Evolutionary conservation across 1,284 basidiomycete genomes (phyloP).

Genomic region (Ceratobasidium papillatum): DNA sequence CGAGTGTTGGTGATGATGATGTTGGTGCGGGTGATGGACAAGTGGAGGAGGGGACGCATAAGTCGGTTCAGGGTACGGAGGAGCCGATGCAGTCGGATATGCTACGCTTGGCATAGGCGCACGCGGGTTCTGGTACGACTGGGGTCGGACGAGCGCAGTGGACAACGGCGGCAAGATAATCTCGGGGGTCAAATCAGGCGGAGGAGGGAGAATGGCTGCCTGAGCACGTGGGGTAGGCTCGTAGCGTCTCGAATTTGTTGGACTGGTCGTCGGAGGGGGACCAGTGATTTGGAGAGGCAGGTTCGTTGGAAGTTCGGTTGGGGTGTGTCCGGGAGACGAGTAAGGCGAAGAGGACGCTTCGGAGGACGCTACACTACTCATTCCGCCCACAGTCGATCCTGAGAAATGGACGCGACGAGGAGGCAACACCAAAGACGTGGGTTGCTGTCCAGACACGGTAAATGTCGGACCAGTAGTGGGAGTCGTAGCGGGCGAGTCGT

Average conservation of each 20-base stretch:
- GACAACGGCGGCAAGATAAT: conserved; percentile 17
- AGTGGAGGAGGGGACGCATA: conserved; percentile 14
- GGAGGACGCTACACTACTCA: conserved; percentile 26
- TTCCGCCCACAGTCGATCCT: conserved; percentile 28
- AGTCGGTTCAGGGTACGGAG: conserved; percentile 34
- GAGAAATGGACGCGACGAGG: conserved; percentile 37
- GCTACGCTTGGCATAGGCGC: background rate
- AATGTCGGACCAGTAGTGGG: background rate
- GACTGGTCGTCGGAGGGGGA: conserved; percentile 3
- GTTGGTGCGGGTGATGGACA: background rate
- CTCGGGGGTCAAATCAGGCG: conserved; percentile 10
- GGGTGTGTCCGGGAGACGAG: conserved; percentile 18
- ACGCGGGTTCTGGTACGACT: conserved; percentile 22
- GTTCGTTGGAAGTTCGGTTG: conserved; percentile 4
- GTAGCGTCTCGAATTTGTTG: conserved; percentile 19
- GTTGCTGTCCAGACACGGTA: conserved; percentile 1
- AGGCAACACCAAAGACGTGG: conserved; percentile 24
- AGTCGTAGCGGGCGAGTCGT: conserved; percentile 14
- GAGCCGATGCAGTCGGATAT: conserved; percentile 30
- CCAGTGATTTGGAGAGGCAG: conserved; percentile 32
- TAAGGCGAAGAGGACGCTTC: conserved; percentile 23
- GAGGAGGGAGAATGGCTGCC: conserved; percentile 31
- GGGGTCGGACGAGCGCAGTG: conserved; percentile 28
- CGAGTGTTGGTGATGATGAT: conserved; percentile 13
- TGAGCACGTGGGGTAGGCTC: conserved; percentile 35